Percentiles rank a stretch among this genome's conserved stretches.
These are phyloP conservation scores for Bathelium albidoporum DNA, from an alignment of 495 filamentous ascomycete species.

Conservation along the genomic window DNA sequence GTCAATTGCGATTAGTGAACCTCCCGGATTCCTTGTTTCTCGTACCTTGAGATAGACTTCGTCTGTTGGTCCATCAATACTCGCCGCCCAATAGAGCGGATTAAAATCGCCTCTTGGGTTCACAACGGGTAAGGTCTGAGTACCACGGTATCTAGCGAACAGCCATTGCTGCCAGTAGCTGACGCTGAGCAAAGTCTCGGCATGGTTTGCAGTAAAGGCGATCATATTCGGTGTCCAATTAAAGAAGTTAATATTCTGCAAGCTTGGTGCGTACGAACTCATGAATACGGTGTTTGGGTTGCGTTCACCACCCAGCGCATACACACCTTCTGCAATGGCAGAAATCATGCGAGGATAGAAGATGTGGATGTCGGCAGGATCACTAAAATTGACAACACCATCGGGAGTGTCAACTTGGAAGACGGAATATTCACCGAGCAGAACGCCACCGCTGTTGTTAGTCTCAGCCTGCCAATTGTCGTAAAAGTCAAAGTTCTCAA, in stretches of 20 bases:
- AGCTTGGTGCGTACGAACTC: constrained; percentile 34
- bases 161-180: constrained; percentile 35
- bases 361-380: constrained; percentile 9
- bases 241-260: constrained; percentile 40
- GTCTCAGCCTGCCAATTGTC: constrained; percentile 28
- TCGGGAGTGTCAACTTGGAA: constrained; percentile 15
- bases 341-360: constrained; percentile 21
- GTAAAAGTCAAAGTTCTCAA: constrained; percentile 17
- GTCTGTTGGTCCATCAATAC: constrained; percentile 20
- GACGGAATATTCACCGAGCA: constrained; percentile 23
- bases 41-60: constrained; percentile 26
- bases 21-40: not conserved
- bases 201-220: constrained; percentile 35
- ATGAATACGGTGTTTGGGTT: constrained; percentile 26
- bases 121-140: constrained; percentile 36
- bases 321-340: constrained; percentile 25
- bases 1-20: no score
- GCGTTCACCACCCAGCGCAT: constrained; percentile 23
- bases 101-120: constrained; percentile 27
- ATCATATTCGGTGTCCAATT: constrained; percentile 40
- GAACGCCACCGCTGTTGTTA: constrained; percentile 15
- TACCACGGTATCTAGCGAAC: constrained; percentile 34
- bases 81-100: constrained; percentile 39
- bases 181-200: constrained; percentile 33
- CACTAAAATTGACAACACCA: constrained; percentile 18